phyloP scores from a whole-genome alignment of 345 rosid species.

The Eucalyptus microcorys region DNA sequence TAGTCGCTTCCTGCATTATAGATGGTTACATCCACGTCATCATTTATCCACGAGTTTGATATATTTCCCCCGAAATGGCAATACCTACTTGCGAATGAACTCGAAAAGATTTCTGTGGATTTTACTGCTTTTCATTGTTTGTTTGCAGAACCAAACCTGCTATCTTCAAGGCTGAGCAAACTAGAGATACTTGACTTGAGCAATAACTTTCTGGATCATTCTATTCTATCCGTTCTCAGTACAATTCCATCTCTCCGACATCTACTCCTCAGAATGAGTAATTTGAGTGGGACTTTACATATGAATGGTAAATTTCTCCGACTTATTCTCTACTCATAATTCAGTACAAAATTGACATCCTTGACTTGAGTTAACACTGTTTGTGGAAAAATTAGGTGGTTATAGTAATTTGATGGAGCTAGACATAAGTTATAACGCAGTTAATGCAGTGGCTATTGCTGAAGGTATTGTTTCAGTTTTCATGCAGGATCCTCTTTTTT shows the following conservation, averaged over 20 bases:
- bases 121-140: no score
- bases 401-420: fast-evolving
- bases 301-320: background rate
- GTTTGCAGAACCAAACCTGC: background rate
- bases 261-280: fast-evolving
- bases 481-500: fast-evolving
- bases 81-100: fast-evolving
- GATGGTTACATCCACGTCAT: fast-evolving
- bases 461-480: no score
- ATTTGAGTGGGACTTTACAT: background rate
- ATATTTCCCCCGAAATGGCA: fast-evolving
- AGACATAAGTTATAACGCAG: fast-evolving
- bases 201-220: fast-evolving
- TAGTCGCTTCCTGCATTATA: no score
- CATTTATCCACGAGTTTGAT: fast-evolving
- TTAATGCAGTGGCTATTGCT: fast-evolving
- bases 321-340: no score
- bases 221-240: background rate
- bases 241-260: fast-evolving
- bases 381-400: background rate
- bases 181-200: background rate
- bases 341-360: background rate
- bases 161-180: background rate
- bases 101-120: fast-evolving
- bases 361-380: background rate